A percentile compares a stretch with the other conserved stretches of the same genome.
phyloP scores from a whole-genome alignment of 2,329 filamentous ascomycete genomes.

The Paraphaeosphaeria sporulosa region DNA sequence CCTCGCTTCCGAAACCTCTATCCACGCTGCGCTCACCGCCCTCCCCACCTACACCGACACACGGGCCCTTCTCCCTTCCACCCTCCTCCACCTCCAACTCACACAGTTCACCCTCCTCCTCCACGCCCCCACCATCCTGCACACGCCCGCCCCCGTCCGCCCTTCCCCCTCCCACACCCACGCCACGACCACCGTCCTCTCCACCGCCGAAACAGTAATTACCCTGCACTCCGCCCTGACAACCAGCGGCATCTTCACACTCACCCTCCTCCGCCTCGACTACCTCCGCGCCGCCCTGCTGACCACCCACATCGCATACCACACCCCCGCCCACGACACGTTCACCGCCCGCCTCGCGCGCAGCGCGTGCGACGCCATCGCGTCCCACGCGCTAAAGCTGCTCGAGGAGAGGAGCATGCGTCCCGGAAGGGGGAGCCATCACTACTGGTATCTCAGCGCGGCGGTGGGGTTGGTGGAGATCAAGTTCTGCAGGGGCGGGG shows the following conservation, averaged over 20 bases:
- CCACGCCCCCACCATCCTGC: slow-evolving; percentile 21
- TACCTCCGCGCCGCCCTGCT: slow-evolving; percentile 29
- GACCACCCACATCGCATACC: slow-evolving; percentile 29
- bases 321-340: slow-evolving; percentile 22
- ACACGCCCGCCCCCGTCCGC: neutral
- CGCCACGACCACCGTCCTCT: slow-evolving; percentile 20
- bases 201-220: slow-evolving; percentile 21
- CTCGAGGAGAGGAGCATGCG: slow-evolving; percentile 43
- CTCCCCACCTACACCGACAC: slow-evolving; percentile 24
- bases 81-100: slow-evolving; percentile 36
- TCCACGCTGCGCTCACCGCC: slow-evolving; percentile 16
- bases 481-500: slow-evolving; percentile 16
- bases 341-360: slow-evolving; percentile 21
- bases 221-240: slow-evolving; percentile 22
- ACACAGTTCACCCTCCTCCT: slow-evolving; percentile 36
- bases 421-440: slow-evolving; percentile 46
- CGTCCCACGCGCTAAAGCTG: slow-evolving; percentile 37
- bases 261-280: slow-evolving; percentile 29
- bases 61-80: slow-evolving; percentile 20
- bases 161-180: slow-evolving; percentile 14
- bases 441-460: slow-evolving; percentile 46
- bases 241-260: slow-evolving; percentile 20
- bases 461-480: slow-evolving; percentile 41
- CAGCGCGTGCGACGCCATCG: slow-evolving; percentile 17
- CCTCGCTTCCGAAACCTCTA: slow-evolving; percentile 23